Evolutionary conservation across 2,329 filamentous ascomycete genomes (phyloP).

Genomic region (Cladosporium sp.): DNA sequence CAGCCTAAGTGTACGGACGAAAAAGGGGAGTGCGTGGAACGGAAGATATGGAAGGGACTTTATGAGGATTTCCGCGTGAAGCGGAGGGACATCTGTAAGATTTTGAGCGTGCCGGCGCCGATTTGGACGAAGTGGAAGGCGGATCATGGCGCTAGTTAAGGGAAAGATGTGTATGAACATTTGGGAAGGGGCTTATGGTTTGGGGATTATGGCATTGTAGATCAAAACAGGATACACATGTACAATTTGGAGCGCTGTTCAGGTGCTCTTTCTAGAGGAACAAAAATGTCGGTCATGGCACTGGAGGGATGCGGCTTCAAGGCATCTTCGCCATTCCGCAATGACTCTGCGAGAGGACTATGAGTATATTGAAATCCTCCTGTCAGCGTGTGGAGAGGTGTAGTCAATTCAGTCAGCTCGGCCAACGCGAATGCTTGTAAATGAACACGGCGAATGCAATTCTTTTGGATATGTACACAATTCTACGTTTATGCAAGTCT

Average conservation of each 20-base stretch:
- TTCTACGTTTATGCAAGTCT: too few species aligned
- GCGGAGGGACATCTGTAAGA: slow-evolving; percentile 34
- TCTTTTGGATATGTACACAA: too few species aligned
- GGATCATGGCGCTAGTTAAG: slow-evolving; percentile 4
- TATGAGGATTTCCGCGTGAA: slow-evolving; percentile 40
- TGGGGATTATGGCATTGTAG: not conserved
- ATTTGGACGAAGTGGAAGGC: slow-evolving; percentile 14
- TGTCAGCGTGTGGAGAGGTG: too few species aligned
- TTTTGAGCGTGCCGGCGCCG: slow-evolving; percentile 17
- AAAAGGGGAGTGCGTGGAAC: slow-evolving; percentile 26
- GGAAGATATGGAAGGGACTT: slow-evolving; percentile 39
- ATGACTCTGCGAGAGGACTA: too few species aligned
- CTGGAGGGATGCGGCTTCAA: too few species aligned
- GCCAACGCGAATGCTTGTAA: too few species aligned
- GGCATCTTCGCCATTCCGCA: too few species aligned
- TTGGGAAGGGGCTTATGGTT: not conserved
- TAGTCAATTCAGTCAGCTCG: too few species aligned
- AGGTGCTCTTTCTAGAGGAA: too few species aligned
- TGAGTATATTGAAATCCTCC: too few species aligned
- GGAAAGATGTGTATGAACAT: not conserved
- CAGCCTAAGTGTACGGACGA: slow-evolving; percentile 38
- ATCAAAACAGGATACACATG: not conserved
- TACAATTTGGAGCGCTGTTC: not conserved
- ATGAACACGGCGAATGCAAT: too few species aligned
- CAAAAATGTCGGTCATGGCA: too few species aligned